Base-by-base conservation (phyloP, 1,284 basidiomycete genomes). In the Macrocystidia cucumis region DNA sequence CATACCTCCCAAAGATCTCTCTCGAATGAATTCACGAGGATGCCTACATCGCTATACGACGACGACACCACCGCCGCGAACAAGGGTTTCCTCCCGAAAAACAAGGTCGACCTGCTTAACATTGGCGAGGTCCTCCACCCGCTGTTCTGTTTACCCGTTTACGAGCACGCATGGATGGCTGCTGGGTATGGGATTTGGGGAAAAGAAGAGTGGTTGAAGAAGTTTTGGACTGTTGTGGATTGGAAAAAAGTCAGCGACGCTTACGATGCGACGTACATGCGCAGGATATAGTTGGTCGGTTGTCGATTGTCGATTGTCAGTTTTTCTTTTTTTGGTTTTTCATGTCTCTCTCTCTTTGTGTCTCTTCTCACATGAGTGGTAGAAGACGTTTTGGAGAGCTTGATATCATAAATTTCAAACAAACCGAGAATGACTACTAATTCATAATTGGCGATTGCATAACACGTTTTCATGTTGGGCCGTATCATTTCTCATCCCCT, bases 161-260 rank as follows among this genome's bases (percentile, higher is more conserved):
- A 91, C 51, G 92, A 97, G 60, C 92, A 92, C 51, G 83, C 87
- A 16, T 98, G 92, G 86, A 65, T 98, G 47, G 72, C 73, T 35
- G 81, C 86, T 32, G 84, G 84, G 41, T 93, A 90, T 52, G 95
- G 95, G 8, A 78, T 98, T 11, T 95, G 90, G 88, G 91, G 90
- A 26, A 91, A 91, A 63, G 88, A 91, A 54, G 71, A 78, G 54
- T 98, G 95, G 69, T 63, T 96, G 48, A 78, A 74, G 51, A 74
- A 85, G 52, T 97, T 96, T 68, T 97, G 91, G 87, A 71, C 71
- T 23, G 84, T 81, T 32, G 59, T 98, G 42, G 74, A 98, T 61
- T 98, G 95, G 95, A 56, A 64, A 35, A 78, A 74, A 54, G 75
- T 89, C 40, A 65, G 63, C 50, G 42, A 55, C 32, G 45, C 54